phyloP scores from a whole-genome alignment of 768 basidiomycete genomes.

The Macrolepiota dolichaula region DNA sequence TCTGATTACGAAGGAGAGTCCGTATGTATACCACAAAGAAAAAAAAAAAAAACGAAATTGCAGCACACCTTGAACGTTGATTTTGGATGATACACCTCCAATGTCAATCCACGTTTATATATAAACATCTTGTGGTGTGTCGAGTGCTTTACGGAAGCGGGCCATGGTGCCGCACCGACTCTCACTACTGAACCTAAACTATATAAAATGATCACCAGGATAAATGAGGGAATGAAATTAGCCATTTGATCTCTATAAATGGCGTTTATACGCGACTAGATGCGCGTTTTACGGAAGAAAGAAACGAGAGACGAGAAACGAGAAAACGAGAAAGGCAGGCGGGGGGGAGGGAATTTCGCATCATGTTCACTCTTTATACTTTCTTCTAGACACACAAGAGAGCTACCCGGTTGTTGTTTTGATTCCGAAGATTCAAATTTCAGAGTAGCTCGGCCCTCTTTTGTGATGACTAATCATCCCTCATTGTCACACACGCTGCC shows the following conservation, averaged over 20 bases:
- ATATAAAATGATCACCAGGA: background rate
- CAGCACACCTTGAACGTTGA: constrained; percentile 19
- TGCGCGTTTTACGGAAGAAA: background rate
- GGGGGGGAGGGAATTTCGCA: background rate
- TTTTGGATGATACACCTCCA: constrained; percentile 19
- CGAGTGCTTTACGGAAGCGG: constrained; percentile 11
- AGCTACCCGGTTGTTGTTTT: background rate
- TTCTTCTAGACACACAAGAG: background rate
- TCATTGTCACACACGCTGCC: no score
- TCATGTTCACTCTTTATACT: background rate
- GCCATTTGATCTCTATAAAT: background rate
- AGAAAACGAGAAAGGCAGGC: background rate
- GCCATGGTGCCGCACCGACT: constrained; percentile 12
- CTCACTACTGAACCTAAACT: constrained; percentile 1
- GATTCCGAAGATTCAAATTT: background rate
- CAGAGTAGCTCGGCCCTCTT: background rate
- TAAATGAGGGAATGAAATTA: background rate
- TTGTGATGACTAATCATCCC: constrained; percentile 1
- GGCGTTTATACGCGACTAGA: background rate
- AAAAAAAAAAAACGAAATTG: no score
- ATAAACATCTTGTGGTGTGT: constrained; percentile 14
- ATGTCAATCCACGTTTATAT: constrained; percentile 12
- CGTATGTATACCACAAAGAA: no score
- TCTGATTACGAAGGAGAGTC: no score
- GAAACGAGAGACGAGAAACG: background rate